Conservation (phyloP, 2,329 filamentous ascomycete genomes). For the Spiromastix sp. region DNA sequence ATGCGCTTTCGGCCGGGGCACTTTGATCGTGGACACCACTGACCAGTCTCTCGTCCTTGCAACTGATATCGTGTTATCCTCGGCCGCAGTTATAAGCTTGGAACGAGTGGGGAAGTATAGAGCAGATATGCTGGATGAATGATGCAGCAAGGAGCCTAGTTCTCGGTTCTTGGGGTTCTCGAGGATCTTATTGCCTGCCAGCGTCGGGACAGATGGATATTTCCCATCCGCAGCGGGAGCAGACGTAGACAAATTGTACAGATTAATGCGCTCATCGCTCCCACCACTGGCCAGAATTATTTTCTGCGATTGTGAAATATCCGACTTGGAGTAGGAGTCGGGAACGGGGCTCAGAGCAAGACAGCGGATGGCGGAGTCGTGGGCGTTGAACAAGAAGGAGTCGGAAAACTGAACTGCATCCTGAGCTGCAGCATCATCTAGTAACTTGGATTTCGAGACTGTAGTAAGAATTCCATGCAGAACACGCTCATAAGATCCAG, state of each 20-base stretch:
- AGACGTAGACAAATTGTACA: slow-evolving; percentile 76
- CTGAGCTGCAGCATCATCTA: slow-evolving; percentile 15
- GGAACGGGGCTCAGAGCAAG: slow-evolving; percentile 75
- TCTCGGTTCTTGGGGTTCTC: slow-evolving; percentile 84
- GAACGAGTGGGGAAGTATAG: slow-evolving; percentile 74
- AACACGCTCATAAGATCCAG: slow-evolving; percentile 87
- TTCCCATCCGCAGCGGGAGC: slow-evolving; percentile 47
- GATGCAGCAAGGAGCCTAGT: slow-evolving; percentile 76
- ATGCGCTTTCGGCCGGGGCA: slow-evolving; percentile 67
- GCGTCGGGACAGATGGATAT: slow-evolving; percentile 51
- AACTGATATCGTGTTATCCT: slow-evolving; percentile 86
- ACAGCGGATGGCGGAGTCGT: slow-evolving; percentile 80
- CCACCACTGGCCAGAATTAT: slow-evolving; percentile 82
- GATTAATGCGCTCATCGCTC: slow-evolving; percentile 88
- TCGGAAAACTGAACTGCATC: slow-evolving; percentile 62
- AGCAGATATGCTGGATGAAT: slow-evolving; percentile 69
- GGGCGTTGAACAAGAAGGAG: slow-evolving; percentile 91
- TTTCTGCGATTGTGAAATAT: slow-evolving; percentile 56
- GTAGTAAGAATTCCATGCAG: slow-evolving; percentile 83
- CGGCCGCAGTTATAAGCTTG: slow-evolving; percentile 78
- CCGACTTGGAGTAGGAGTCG: slow-evolving; percentile 31
- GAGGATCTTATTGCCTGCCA: slow-evolving; percentile 62
- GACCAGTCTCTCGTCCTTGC: slow-evolving; percentile 84
- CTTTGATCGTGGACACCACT: slow-evolving; percentile 77
- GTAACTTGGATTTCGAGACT: slow-evolving; percentile 36